Percentiles rank a stretch among this genome's conserved stretches.
Evolutionary conservation across 257 asterid genomes (phyloP).

Genomic region (Datura wrightii): DNA sequence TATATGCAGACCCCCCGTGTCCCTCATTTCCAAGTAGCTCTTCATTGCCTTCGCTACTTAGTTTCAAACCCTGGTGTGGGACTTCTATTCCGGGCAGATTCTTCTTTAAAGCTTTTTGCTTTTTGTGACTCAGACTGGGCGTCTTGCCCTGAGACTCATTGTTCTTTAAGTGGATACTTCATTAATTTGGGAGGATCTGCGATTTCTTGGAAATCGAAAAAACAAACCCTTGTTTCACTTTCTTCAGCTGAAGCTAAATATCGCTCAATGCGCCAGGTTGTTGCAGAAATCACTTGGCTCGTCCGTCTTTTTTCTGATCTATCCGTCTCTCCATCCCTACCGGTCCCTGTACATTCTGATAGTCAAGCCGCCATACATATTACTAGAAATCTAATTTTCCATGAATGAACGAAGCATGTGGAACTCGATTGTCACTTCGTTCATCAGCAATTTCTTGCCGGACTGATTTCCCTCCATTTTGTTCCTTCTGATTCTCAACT

Average conservation of each 20-base stretch:
- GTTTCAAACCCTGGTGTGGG: background rate
- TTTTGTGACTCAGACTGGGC: background rate
- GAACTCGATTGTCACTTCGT: no score
- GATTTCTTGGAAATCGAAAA: background rate
- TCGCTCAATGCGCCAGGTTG: background rate
- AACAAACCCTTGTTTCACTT: background rate
- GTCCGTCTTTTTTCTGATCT: background rate
- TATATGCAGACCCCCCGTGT: background rate
- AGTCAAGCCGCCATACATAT: no score
- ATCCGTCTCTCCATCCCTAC: background rate
- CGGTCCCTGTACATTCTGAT: background rate
- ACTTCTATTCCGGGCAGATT: background rate
- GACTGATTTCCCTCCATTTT: background rate
- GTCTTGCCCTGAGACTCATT: background rate
- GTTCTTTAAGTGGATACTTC: background rate
- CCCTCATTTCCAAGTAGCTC: background rate
- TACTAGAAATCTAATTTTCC: no score
- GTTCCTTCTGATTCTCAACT: background rate
- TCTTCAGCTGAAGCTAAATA: conserved; percentile 6
- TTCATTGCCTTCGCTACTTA: background rate
- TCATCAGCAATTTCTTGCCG: no score
- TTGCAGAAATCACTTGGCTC: background rate
- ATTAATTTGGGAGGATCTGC: background rate
- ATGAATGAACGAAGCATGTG: no score
- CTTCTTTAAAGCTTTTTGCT: background rate